Percentiles rank a stretch among this genome's conserved stretches.
Conservation (phyloP, 768 basidiomycete genomes). For the Aureoboletus auriporus region DNA sequence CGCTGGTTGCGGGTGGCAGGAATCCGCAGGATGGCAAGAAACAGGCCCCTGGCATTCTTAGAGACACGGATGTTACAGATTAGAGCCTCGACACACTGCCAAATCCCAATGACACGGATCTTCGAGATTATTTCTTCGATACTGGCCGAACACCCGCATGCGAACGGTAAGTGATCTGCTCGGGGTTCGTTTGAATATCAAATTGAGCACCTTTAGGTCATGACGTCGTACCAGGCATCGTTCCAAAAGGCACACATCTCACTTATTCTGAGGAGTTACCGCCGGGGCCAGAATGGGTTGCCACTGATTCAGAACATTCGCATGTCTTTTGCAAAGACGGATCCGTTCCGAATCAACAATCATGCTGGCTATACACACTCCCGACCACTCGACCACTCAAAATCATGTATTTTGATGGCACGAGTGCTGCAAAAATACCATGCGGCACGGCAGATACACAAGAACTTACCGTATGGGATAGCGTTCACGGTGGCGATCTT, state of each 20-base stretch:
- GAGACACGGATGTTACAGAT: background rate
- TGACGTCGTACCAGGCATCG: constrained; percentile 2
- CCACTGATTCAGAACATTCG: constrained; percentile 29
- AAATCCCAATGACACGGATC: background rate
- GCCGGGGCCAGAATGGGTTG: constrained; percentile 24
- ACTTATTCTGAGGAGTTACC: constrained; percentile 13
- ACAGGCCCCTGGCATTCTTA: no score
- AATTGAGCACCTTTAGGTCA: background rate
- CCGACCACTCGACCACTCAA: background rate
- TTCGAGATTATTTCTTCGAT: background rate
- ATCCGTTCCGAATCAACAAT: background rate
- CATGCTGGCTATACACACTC: background rate
- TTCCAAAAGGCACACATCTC: constrained; percentile 5
- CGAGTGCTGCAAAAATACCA: background rate
- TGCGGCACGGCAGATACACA: background rate
- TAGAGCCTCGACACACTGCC: background rate
- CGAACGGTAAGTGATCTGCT: background rate
- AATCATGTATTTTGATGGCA: background rate
- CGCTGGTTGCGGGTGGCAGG: no score
- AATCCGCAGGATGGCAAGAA: no score
- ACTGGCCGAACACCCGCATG: background rate
- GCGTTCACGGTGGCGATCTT: background rate
- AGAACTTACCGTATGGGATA: background rate
- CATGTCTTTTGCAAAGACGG: constrained; percentile 25
- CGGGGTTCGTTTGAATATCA: background rate